Percentiles rank a stretch among this genome's conserved stretches.
Evolutionary conservation across 306 rosid species (phyloP).

Genomic region (Carpinus viminea): DNA sequence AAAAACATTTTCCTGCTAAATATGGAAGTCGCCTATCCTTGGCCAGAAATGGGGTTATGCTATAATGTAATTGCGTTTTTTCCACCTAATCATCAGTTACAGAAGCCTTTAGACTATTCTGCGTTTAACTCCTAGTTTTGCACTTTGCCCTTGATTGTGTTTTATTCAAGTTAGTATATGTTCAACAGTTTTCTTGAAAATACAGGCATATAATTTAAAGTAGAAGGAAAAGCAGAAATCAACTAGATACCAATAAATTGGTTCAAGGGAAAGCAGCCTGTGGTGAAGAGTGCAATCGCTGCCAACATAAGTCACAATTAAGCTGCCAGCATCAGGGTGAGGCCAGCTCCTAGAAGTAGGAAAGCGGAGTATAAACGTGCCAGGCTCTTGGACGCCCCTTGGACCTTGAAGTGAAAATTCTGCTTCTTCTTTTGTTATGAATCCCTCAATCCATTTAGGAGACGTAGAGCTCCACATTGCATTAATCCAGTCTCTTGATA

Average conservation of each 20-base stretch:
- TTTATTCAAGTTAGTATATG: neutral
- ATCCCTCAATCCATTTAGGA: conserved; percentile 97
- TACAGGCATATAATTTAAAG: neutral
- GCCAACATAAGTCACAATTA: conserved; percentile 79
- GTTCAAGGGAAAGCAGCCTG: conserved; percentile 72
- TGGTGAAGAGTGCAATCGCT: conserved; percentile 66
- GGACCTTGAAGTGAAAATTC: conserved; percentile 87
- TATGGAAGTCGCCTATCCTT: neutral
- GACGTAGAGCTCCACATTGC: conserved; percentile 79
- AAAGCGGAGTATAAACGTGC: conserved; percentile 87
- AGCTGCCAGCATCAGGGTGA: conserved; percentile 93
- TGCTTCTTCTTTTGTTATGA: conserved; percentile 91
- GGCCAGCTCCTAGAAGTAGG: conserved; percentile 99
- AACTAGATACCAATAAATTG: conserved; percentile 45
- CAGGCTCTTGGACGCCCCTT: conserved; percentile 80
- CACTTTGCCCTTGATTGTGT: neutral
- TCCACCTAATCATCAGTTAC: neutral
- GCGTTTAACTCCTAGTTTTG: neutral
- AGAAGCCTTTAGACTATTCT: neutral
- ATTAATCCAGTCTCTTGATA: conserved; percentile 72
- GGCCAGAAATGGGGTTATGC: neutral
- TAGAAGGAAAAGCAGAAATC: conserved; percentile 21
- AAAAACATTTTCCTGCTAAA: neutral
- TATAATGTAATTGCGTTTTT: neutral
- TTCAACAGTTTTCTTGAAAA: neutral